A percentile compares a stretch with the other conserved stretches of the same genome.
Conservation (phyloP, 495 filamentous ascomycete species). For the Paragyromitra xinjiangensis region DNA sequence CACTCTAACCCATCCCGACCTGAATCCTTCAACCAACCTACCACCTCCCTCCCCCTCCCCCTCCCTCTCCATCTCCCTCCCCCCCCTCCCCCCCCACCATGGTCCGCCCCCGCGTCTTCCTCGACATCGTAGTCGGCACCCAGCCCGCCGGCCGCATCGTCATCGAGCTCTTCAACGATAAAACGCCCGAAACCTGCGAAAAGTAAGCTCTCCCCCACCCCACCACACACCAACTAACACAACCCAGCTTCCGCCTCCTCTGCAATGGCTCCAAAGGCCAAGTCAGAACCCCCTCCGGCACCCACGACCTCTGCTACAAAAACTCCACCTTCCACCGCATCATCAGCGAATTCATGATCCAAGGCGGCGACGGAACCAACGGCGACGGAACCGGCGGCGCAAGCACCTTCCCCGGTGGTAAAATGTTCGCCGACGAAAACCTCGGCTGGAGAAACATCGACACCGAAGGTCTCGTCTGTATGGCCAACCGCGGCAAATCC, state of each 20-base stretch:
- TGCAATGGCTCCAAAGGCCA: conserved; percentile 53
- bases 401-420: conserved; percentile 60
- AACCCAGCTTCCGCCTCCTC: conserved; percentile 64
- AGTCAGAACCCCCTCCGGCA: conserved; percentile 67
- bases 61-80: not conserved
- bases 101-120: conserved; percentile 60
- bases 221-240: conserved; percentile 36
- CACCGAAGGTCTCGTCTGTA: conserved; percentile 60
- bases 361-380: conserved; percentile 62
- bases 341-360: conserved; percentile 63
- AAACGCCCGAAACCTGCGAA: conserved; percentile 62
- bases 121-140: conserved; percentile 59
- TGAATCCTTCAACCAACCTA: not conserved
- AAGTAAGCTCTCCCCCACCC: conserved; percentile 65
- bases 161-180: conserved; percentile 62
- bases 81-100: conserved; percentile 3
- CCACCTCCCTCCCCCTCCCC: not conserved
- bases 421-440: conserved; percentile 64
- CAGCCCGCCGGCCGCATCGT: conserved; percentile 61
- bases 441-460: conserved; percentile 61
- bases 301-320: conserved; percentile 60
- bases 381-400: conserved; percentile 61
- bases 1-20: not conserved
- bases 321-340: conserved; percentile 61
- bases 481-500: conserved; percentile 61